Conservation (phyloP, 257 asterid genomes). For the Fraxinus pennsylvanica region DNA sequence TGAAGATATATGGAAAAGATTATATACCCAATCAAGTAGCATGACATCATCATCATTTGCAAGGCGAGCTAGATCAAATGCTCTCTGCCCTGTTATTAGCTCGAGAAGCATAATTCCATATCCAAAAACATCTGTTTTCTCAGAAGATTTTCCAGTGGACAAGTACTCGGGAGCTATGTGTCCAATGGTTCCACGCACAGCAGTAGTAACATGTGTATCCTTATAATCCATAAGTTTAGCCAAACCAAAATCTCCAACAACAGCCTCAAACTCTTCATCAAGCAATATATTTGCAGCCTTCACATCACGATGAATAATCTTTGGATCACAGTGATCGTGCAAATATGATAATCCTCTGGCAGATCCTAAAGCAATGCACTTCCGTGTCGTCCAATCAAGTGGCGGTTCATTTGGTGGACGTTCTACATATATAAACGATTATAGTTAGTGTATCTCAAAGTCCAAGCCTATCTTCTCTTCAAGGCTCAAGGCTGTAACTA, state of each 20-base stretch:
- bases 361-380: constrained; percentile 56
- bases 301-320: constrained; percentile 60
- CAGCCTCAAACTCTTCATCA: constrained; percentile 64
- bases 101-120: constrained; percentile 64
- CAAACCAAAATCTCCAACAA: constrained; percentile 63
- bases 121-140: constrained; percentile 62
- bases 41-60: constrained; percentile 63
- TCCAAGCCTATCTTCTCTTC: neutral
- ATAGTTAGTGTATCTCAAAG: neutral
- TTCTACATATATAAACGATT: constrained; percentile 35
- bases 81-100: constrained; percentile 60
- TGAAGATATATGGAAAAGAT: neutral
- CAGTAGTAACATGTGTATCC: constrained; percentile 61
- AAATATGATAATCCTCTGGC: constrained; percentile 55
- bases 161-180: constrained; percentile 64
- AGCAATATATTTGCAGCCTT: constrained; percentile 59
- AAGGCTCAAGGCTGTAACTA: neutral
- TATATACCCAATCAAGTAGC: constrained; percentile 52
- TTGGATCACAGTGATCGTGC: constrained; percentile 65
- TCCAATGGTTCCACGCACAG: constrained; percentile 66
- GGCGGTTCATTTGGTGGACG: constrained; percentile 51
- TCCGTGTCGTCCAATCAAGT: constrained; percentile 53
- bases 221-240: constrained; percentile 62
- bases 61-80: constrained; percentile 59
- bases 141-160: constrained; percentile 61